A percentile compares a stretch with the other conserved stretches of the same genome.
phyloP scores from a whole-genome alignment of 768 basidiomycete species.

The Rubroboletus satanas region DNA sequence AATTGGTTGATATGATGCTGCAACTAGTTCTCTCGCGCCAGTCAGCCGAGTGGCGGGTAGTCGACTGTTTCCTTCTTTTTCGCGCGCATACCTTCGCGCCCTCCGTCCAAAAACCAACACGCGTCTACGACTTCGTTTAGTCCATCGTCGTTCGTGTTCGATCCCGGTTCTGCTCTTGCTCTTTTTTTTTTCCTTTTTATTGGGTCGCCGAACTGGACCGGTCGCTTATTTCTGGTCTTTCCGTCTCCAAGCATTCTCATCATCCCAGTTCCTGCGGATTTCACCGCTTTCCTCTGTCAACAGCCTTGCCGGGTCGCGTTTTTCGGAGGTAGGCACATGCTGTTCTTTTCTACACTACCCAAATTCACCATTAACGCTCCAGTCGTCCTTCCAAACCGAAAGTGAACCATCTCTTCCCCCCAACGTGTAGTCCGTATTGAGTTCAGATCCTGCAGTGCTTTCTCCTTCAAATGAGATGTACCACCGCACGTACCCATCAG shows the following conservation, averaged over 20 bases:
- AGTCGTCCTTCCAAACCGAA: slow-evolving; percentile 6
- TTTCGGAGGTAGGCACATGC: slow-evolving; percentile 1
- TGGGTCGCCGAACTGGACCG: neutral
- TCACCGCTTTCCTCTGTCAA: slow-evolving; percentile 2
- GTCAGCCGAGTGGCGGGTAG: slow-evolving; percentile 16
- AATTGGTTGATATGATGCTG: neutral
- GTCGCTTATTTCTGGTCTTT: neutral
- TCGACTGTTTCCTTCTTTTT: slow-evolving; percentile 7
- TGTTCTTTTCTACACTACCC: neutral
- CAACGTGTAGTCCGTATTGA: slow-evolving; percentile 13
- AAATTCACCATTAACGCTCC: neutral
- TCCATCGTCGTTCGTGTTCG: neutral
- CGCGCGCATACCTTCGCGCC: slow-evolving; percentile 5
- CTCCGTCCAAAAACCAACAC: slow-evolving; percentile 7
- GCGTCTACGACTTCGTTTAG: neutral
- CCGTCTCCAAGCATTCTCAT: slow-evolving; percentile 1
- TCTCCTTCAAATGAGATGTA: slow-evolving; percentile 51
- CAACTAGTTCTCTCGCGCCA: too few species aligned
- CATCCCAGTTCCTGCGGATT: neutral
- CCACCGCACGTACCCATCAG: slow-evolving; percentile 54
- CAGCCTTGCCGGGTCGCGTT: slow-evolving; percentile 11
- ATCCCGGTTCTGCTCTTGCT: neutral
- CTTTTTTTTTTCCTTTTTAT: slow-evolving; percentile 1
- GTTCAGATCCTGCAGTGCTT: slow-evolving; percentile 22
- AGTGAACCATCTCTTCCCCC: slow-evolving; percentile 18